These are phyloP conservation scores for Ophiorrhiza pumila DNA, from an alignment of 257 asterid genomes.

Conservation along the genomic window DNA sequence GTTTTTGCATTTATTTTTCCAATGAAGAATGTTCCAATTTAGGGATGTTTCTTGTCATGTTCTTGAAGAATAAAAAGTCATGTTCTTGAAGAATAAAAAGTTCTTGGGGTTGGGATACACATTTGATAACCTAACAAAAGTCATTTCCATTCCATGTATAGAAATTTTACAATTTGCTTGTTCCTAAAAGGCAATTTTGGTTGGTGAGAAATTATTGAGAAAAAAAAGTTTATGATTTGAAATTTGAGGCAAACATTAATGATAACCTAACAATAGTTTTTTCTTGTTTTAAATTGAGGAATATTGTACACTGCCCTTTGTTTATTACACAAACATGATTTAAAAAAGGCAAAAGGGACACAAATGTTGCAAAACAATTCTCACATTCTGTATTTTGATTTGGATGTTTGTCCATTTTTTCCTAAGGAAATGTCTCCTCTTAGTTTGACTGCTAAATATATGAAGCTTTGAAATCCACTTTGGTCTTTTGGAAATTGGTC, in stretches of 20 bases:
- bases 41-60: background rate
- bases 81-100: background rate
- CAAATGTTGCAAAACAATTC: background rate
- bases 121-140: background rate
- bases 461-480: background rate
- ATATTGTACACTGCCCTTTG: background rate
- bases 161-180: slow-evolving; percentile 10
- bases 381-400: background rate
- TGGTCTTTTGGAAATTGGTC: slow-evolving; percentile 5
- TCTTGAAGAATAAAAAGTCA: background rate
- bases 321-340: background rate
- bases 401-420: background rate
- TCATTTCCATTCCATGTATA: background rate
- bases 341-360: background rate
- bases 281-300: slow-evolving; percentile 14
- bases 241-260: slow-evolving; percentile 29
- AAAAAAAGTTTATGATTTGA: slow-evolving; percentile 14
- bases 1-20: background rate
- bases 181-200: slow-evolving; percentile 26
- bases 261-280: slow-evolving; percentile 8
- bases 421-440: background rate
- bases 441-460: background rate
- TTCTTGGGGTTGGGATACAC: background rate
- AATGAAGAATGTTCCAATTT: background rate
- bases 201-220: slow-evolving; percentile 41